Evolutionary conservation across 2,329 filamentous ascomycete genomes (phyloP), one percentile per base, ranked within the genome.

Genomic region (Clarireedia monteithiana): DNA sequence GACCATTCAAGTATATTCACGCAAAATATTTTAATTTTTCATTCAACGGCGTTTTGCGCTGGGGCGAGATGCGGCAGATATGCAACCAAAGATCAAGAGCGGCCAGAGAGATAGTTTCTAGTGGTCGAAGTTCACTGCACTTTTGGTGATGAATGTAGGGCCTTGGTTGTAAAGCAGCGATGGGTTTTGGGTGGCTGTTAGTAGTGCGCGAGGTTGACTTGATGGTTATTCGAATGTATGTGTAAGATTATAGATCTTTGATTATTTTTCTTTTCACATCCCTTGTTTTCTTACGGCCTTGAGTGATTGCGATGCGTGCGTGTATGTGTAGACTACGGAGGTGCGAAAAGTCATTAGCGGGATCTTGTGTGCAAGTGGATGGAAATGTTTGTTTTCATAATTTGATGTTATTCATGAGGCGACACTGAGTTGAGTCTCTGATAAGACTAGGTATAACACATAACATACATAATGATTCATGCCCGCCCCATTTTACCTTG

Each of bases 181-280:
- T 34, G 24, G 23, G 26, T 20, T 40, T 47, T 30, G n/a, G 39
- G 52, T 27, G 20, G n/a, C 9, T 40, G 20, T 49, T 48, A 12
- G 30, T 34, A 12, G 30, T 34, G 30, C 30, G 30, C 30, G 30
- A 34, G 30, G 30, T 34, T 34, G 30, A 34, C 30, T 34, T 34
- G 30, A 34, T 9, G 30, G 15, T 42, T n/a, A 20, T n/a, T 20
- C 7, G 23, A 44, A 50, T 42, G 40, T 26, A 26, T 47, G 7
- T 55, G 46, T 55, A 55, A 55, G 46, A 55, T 55, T 55, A 55
- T 55, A 55, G 53, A 55, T 55, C 53, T 55, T 55, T 50, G 26
- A 36, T 38, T 34, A 34, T 34, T 3, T 34, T 34, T 34, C 30
- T 55, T 46, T 55, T 45, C 34, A 40, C 48, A 42, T 54, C 30